Evolutionary conservation across 2,329 filamentous ascomycete genomes (phyloP), one percentile per base, ranked within the genome.

Genomic region (Aspergillus jensenii): DNA sequence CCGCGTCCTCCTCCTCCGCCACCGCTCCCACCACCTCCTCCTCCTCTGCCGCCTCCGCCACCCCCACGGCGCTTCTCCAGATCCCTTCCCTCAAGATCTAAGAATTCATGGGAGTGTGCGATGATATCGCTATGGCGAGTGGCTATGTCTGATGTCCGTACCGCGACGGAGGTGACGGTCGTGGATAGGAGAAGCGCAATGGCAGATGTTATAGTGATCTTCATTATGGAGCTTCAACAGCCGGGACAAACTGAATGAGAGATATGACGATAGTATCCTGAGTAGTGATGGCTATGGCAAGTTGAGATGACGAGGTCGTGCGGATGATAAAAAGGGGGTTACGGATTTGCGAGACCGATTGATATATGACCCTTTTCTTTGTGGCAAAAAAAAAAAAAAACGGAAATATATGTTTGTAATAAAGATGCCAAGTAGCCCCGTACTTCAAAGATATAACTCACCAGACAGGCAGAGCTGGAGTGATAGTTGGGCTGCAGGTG

Each of bases 11-110:
- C 63, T 27, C 63, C 52, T 27, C 68, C 62, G 17, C 66, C 62
- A 23, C 65, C 56, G 25, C 67, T 56, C 37, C 65, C 48, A 27
- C 63, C 50, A 12, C 65, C 53, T 35, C 70, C 64, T 40, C 68
- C 64, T 41, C 68, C 59, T n/a, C 70, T 50, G 27, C 71, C 67
- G 35, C 71, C 64, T 33, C 70, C 74, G n/a, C 79, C 76, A 6
- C 79, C 76, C 23, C 81, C 80, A 66, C 79, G 80, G 55, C 81
- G 76, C 65, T 82, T 83, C 56, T 78, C 74, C 27, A 82, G 63
- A 27, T 71, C 68, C 6, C 62, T 43, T 6, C n/a, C 37, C 31
- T 53, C 51, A 21, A 82, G 63, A 23, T 71, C 67, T 9, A 64
- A 33, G 9, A 61, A 44, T 35, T 70, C 62, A 9, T 55, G 50